phyloP scores from a whole-genome alignment of 306 rosid species.

The Castanea mollissima region DNA sequence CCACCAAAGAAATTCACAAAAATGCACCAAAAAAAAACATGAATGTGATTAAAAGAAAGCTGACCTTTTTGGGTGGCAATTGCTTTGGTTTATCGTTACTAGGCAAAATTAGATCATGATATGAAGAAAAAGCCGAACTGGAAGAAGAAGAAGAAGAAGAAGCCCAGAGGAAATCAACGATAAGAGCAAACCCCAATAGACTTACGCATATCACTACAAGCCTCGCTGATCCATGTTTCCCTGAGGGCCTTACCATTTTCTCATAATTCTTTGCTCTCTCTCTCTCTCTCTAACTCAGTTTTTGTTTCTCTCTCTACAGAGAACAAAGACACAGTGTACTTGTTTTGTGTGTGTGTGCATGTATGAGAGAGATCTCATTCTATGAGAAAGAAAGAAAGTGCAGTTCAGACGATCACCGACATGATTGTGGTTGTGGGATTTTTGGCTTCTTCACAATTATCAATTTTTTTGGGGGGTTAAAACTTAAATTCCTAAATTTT shows the following conservation, averaged over 20 bases:
- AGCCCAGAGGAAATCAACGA: constrained; percentile 81
- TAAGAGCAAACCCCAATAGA: constrained; percentile 65
- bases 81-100: background rate
- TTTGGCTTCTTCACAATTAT: too few species aligned
- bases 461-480: too few species aligned
- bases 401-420: too few species aligned
- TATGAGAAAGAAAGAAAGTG: too few species aligned
- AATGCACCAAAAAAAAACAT: background rate
- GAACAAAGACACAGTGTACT: too few species aligned
- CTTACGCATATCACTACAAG: constrained; percentile 52
- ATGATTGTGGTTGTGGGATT: too few species aligned
- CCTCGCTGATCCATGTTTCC: constrained; percentile 55
- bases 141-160: constrained; percentile 56
- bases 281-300: background rate
- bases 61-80: constrained; percentile 27
- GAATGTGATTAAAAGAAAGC: background rate
- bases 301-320: background rate
- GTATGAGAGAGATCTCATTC: too few species aligned
- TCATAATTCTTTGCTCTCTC: background rate
- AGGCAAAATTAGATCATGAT: constrained; percentile 31
- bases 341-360: too few species aligned
- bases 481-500: too few species aligned
- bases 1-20: constrained; percentile 8
- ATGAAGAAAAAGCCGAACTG: constrained; percentile 25
- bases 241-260: constrained; percentile 67